Evolutionary conservation across 345 rosid species (phyloP).

Genomic region (Kandelia obovata): DNA sequence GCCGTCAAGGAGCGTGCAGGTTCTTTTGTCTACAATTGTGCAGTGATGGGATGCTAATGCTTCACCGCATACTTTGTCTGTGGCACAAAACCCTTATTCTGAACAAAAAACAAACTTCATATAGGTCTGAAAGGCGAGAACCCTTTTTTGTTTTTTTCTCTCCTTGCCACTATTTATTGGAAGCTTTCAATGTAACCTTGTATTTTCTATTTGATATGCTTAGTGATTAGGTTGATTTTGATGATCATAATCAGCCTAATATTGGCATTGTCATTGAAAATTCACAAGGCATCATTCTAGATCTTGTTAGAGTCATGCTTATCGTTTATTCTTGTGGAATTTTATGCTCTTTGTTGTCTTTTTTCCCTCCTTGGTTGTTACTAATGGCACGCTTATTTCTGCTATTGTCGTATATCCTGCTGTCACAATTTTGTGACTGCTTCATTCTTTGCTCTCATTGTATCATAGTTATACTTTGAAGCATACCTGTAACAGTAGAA

Average conservation of each 20-base stretch:
- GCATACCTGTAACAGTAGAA: too few relatives aligned
- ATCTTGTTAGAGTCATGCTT: neutral
- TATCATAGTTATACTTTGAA: neutral
- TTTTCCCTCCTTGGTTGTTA: neutral
- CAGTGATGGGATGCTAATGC: constrained; percentile 43
- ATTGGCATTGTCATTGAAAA: constrained; percentile 3
- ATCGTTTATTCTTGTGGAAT: neutral
- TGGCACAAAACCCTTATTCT: neutral
- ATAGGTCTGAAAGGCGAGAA: neutral
- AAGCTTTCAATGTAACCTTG: too few relatives aligned
- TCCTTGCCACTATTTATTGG: too few relatives aligned
- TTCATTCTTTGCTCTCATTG: neutral
- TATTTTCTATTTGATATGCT: neutral
- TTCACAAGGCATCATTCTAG: constrained; percentile 2
- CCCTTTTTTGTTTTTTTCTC: too few relatives aligned
- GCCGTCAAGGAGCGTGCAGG: constrained; percentile 37
- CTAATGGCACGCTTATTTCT: neutral
- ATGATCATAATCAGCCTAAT: constrained; percentile 15
- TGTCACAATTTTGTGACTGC: neutral
- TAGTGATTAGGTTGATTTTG: neutral
- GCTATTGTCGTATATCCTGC: too few relatives aligned
- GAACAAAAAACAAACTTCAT: neutral
- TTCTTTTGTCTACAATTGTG: constrained; percentile 45
- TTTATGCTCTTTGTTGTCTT: neutral
- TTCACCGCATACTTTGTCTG: neutral